Evolutionary conservation across 306 rosid species (phyloP), one percentile per base, ranked within the genome.

Genomic region (Lotus japonicus): DNA sequence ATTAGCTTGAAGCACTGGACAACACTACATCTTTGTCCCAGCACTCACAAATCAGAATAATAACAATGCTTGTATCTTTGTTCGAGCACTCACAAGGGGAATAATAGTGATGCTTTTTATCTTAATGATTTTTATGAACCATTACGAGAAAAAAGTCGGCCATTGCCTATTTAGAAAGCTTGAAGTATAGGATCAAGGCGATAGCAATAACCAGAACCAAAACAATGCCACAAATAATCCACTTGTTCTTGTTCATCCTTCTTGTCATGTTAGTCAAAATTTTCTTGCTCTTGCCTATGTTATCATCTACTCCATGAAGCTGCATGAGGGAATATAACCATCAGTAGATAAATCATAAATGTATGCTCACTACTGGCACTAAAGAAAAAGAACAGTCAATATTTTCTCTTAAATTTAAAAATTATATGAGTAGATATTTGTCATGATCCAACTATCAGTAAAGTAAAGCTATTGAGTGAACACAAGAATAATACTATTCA

Each of bases 251-350:
- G 87, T 17, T 82, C 91, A 92, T 88, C 82, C 96, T 83, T 81
- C 96, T 88, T 54, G 94, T 51, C 73, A 92, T 90, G 82, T 70
- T 70, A 5, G 90, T 38, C 89, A 92, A 77, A 62, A 90, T 71
- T 81, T 39, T 90, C 88, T 86, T 92, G 83, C 98, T 90, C 85
- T 80, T 88, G 31, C 96, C 89, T 31, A 92, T 14, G 84, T 92
- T 92, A 57, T 92, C 96, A 70, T 92, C 96, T 57, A 92, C 98
- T 15, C 94, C 94, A 69, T 88, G 90, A 80, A 92, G 89, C 98
- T 92, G 81, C 83, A 82, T 45, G 23, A 44, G 56, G 60, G 53
- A 36, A 70, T 28, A 59, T 74, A 75, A 56, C 23, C 72, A 72
- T 77, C 21, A 73, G 31, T 11, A 64, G 52, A 54, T 71, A 44